Conservation (phyloP, 2,329 filamentous ascomycete species). For the Neobulgaria alba region DNA sequence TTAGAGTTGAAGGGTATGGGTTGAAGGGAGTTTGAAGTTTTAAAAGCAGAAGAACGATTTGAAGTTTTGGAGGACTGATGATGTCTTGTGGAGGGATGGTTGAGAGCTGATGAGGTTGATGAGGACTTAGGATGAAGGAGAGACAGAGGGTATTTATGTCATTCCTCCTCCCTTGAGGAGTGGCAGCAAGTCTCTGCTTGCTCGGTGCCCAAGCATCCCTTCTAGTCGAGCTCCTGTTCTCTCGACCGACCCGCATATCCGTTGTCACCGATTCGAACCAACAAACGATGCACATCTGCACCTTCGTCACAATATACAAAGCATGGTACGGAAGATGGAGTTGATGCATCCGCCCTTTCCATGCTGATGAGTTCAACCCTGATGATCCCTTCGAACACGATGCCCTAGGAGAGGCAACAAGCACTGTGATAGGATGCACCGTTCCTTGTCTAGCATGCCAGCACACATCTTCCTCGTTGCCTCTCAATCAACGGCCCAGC, state of each 20-base stretch:
- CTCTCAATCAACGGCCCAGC: constrained; percentile 14
- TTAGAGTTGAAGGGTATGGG: constrained; percentile 7
- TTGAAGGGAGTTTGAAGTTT: neutral
- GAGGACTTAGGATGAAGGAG: constrained; percentile 8
- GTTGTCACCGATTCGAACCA: constrained; percentile 11
- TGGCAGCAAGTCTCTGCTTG: neutral
- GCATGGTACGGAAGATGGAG: constrained; percentile 1
- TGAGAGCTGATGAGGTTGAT: constrained; percentile 20
- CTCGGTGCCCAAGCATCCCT: constrained; percentile 1
- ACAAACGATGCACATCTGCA: constrained; percentile 19
- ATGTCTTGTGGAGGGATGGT: neutral
- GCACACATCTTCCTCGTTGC: constrained; percentile 11
- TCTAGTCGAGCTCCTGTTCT: constrained; percentile 2
- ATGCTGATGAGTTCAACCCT: too few relatives aligned
- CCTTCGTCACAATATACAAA: constrained; percentile 6
- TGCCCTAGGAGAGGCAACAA: constrained; percentile 4
- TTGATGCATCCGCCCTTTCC: constrained; percentile 3
- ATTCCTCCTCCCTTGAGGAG: neutral
- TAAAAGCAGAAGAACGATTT: too few relatives aligned
- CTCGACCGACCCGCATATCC: constrained; percentile 4
- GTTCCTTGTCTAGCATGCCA: constrained; percentile 7
- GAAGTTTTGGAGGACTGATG: constrained; percentile 12
- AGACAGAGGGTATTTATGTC: constrained; percentile 21
- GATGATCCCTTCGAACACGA: constrained; percentile 10
- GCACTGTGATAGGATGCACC: constrained; percentile 15